These are phyloP conservation scores for Diaporthe vexans DNA, from an alignment of 2,329 filamentous ascomycete genomes.

Conservation along the genomic window DNA sequence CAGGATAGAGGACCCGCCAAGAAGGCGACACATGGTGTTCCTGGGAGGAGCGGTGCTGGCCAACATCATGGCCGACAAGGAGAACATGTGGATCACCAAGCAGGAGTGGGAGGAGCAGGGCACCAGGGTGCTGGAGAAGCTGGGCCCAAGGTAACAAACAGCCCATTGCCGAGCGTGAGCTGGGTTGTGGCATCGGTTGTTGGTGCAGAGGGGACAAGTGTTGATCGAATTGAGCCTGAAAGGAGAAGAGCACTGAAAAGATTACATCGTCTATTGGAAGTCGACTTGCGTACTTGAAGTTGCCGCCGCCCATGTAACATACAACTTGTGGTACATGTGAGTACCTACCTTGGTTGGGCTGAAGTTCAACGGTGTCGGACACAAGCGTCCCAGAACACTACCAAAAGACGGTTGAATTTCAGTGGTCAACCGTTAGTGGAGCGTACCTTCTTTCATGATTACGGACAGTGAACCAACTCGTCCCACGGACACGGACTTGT, in stretches of 20 bases:
- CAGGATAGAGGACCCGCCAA: constrained; percentile 95
- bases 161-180: not conserved
- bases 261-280: not conserved
- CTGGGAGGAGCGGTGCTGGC: constrained; percentile 95
- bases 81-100: constrained; percentile 99
- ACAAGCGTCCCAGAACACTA: not conserved
- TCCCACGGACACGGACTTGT: not conserved
- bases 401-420: not conserved
- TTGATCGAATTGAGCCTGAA: constrained; percentile 2
- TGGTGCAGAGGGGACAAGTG: constrained; percentile 10
- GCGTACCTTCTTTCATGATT: not conserved
- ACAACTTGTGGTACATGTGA: not conserved
- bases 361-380: not conserved
- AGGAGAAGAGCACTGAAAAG: constrained; percentile 32
- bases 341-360: not conserved
- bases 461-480: too few species aligned
- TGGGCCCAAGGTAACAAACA: constrained; percentile 81
- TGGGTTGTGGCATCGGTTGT: constrained; percentile 41
- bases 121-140: constrained; percentile 85
- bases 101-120: constrained; percentile 98
- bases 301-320: too few species aligned
- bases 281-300: not conserved
- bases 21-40: constrained; percentile 99
- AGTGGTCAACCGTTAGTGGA: not conserved
- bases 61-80: constrained; percentile 99